Base-by-base conservation (phyloP, 306 rosid species). In the Hippophae gyantsensis region DNA sequence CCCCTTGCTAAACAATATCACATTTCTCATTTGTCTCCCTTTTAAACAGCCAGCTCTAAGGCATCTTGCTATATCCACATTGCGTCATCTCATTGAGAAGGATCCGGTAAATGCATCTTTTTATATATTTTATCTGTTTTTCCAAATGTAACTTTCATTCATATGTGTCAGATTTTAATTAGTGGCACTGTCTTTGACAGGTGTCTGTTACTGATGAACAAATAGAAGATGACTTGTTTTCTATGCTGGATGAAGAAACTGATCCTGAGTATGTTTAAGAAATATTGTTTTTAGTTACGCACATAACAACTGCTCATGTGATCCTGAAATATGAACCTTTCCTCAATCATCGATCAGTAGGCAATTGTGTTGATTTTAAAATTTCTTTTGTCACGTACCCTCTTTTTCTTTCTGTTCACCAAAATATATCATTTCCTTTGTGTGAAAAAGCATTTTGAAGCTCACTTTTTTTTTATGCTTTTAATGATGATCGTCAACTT, bases 211-310 rank as follows among this genome's bases (percentile, higher is more conserved):
- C 79, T 52, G 82, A 69, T 53, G 98, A 87, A 77, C 89, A 87
- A 74, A 87, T 87, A 67, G 98, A 92, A 73, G 98, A 87, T 69
- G 78, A 74, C 63, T 70, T 92, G 57, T 92, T 92, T 86, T 81
- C 72, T 73, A 87, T 92, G 96, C 85, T 92, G 75, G 96, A 92
- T 71, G 98, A 92, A 72, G 98, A 92, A 86, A 92, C 98, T 61
- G 93, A 92, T 81, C 72, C 95, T 26, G 95, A 89, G 97, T 89
- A 86, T 45, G 89, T 76, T 50, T 9, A 70, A 60, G 44, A 64
- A 56, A 51, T 56, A 63, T 54, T 42, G 42, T 56, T 60, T 25
- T 56, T 61, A 18, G 63, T 58, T 65, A 42, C 61, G 44, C 23
- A 18, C 23, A 18, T 18, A 9, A 48, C 55, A 12, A 57, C 42